Base-by-base conservation (phyloP, 495 filamentous ascomycete species). In the Chaetomidium leptoderma region DNA sequence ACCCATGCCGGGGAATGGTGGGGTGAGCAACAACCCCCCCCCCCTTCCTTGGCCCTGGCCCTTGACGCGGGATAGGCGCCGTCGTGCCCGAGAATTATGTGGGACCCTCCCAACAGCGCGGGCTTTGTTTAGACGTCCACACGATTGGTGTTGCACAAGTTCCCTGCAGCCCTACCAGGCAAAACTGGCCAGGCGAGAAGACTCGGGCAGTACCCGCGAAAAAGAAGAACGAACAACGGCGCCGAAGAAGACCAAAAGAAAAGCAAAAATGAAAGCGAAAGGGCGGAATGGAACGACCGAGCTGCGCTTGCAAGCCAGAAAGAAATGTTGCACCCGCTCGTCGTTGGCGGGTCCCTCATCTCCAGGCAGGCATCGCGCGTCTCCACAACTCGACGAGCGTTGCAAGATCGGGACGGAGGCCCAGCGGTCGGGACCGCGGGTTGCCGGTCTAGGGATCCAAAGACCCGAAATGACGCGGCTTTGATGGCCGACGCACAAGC, bases 141-240 rank as follows among this genome's bases (percentile, higher is more conserved):
- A 26, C 27, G 39, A 62, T 62, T 62, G 55, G 60, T 43, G 49
- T 53, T 57, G 59, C 60, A 62, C 60, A 62, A 62, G 60, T 62
- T 58, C 60, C 60, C 40, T 58, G 60, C 60, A 56, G 37, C n/a
- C 27, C 14, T 11, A n/a, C 30, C 21, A 52, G 32, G 49, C 49
- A 42, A n/a, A n/a, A 21, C 36, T 52, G 11, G 27, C 46, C 47
- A n/a, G 7, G 11, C 36, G 10, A 40, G 35, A n/a, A 29, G 27
- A 9, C 3, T 5, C 26, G 10, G 36, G 19, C 26, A 7, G 46
- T 43, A 43, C 17, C 26, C n/a, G 43, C 24, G 13, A 3, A 46
- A 27, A 16, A 26, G 8, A 37, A 6, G 35, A 16, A 32, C 27
- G 21, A 17, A 37, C 2, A n/a, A n/a, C 21, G 21, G n/a, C 11